A percentile compares a stretch with the other conserved stretches of the same genome.
phyloP scores from a whole-genome alignment of 1,284 basidiomycete genomes.

The Apiotrichum akiyoshidainum region DNA sequence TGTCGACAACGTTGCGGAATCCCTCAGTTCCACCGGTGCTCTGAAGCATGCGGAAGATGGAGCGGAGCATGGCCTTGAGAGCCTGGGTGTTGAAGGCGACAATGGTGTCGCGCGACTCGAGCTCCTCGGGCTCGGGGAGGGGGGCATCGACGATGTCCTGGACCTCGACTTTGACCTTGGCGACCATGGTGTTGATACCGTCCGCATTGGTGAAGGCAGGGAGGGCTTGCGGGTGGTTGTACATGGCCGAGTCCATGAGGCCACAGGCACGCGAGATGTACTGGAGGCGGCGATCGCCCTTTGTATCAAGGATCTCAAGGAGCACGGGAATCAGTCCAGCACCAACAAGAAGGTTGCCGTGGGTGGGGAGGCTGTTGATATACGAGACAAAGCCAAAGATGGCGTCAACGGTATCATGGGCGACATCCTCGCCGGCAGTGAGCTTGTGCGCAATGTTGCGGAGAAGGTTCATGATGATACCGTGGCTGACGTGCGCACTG shows the following conservation, averaged over 20 bases:
- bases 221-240: conserved; percentile 71
- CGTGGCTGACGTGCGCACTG: conserved; percentile 95
- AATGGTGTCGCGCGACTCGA: conserved; percentile 18
- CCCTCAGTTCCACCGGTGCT: conserved; percentile 91
- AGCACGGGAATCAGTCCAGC: conserved; percentile 90
- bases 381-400: conserved; percentile 82
- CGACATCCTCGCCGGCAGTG: conserved; percentile 58
- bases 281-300: conserved; percentile 29
- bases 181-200: conserved; percentile 81
- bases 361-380: conserved; percentile 76
- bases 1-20: conserved; percentile 89
- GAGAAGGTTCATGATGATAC: conserved; percentile 82
- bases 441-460: conserved; percentile 74
- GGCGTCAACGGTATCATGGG: conserved; percentile 79
- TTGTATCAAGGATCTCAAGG: conserved; percentile 78
- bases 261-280: conserved; percentile 65
- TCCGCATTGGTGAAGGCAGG: conserved; percentile 78
- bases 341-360: conserved; percentile 91
- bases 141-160: conserved; percentile 7
- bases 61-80: conserved; percentile 86
- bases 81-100: conserved; percentile 35
- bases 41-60: conserved; percentile 95
- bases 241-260: conserved; percentile 87
- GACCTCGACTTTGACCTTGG: conserved; percentile 66
- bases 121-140: conserved; percentile 10